These are phyloP conservation scores for Oenanthe javanica DNA, from an alignment of 140 eudicot genomes.

Conservation along the genomic window DNA sequence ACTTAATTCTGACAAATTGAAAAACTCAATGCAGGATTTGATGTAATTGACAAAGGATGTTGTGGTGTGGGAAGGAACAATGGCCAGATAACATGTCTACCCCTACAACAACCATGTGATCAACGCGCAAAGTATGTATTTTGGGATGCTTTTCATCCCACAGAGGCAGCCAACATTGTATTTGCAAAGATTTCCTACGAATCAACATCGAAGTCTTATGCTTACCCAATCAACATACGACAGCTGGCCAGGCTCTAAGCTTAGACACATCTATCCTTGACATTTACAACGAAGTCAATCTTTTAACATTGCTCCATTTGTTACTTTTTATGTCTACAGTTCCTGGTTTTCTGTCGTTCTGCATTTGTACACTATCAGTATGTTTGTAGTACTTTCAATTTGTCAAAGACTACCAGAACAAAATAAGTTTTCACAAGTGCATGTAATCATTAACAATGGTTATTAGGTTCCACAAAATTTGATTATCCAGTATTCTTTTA, in stretches of 20 bases:
- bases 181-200: constrained; percentile 50
- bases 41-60: constrained; percentile 67
- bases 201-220: constrained; percentile 28
- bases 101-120: constrained; percentile 60
- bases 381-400: not conserved
- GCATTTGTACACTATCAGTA: not conserved
- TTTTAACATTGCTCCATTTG: not conserved
- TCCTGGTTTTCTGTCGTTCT: not conserved
- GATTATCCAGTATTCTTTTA: not conserved
- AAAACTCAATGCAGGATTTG: constrained; percentile 43
- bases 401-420: not conserved
- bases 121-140: constrained; percentile 58
- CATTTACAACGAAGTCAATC: not conserved
- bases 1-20: not conserved
- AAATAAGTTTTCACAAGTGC: not conserved
- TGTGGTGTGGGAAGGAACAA: constrained; percentile 93
- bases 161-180: constrained; percentile 63
- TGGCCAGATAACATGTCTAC: constrained; percentile 89
- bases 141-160: constrained; percentile 97
- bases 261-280: not conserved
- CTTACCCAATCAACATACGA: constrained; percentile 70
- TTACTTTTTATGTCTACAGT: not conserved
- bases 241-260: constrained; percentile 54
- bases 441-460: not conserved
- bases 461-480: not conserved